Conservation (phyloP, 164 flowering plant genomes). For the Sextonia rubra region DNA sequence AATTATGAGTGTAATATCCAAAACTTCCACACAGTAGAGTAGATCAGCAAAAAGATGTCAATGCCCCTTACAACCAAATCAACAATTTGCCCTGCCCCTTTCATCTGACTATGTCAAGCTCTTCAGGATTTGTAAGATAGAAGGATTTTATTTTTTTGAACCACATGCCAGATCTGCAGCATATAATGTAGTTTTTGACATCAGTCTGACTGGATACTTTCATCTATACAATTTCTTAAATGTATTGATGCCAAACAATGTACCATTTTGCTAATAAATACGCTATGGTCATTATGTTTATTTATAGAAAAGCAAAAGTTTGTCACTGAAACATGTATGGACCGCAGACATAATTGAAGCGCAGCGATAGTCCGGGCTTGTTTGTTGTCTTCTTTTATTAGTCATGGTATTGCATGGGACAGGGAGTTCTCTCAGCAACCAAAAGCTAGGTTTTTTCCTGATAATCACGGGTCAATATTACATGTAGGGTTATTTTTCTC, state of each 20-base stretch:
- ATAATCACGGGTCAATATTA: too few relatives aligned
- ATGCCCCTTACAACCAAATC: too few relatives aligned
- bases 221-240: not conserved
- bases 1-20: not conserved
- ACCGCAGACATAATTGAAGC: not conserved
- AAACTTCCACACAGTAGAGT: not conserved
- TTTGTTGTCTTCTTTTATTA: too few relatives aligned
- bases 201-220: not conserved
- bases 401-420: too few relatives aligned
- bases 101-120: not conserved
- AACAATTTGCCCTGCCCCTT: not conserved
- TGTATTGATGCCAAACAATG: not conserved
- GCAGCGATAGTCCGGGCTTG: too few relatives aligned
- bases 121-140: not conserved
- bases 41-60: not conserved
- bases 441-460: too few relatives aligned
- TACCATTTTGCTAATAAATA: not conserved
- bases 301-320: not conserved
- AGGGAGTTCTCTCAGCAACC: too few relatives aligned
- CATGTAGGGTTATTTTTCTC: too few relatives aligned
- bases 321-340: not conserved
- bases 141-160: not conserved
- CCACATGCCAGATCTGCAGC: not conserved
- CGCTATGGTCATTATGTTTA: not conserved
- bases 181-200: not conserved